Evolutionary conservation across 768 basidiomycete genomes (phyloP), one percentile per base, ranked within the genome.

Genomic region (Trametes coccinea): DNA sequence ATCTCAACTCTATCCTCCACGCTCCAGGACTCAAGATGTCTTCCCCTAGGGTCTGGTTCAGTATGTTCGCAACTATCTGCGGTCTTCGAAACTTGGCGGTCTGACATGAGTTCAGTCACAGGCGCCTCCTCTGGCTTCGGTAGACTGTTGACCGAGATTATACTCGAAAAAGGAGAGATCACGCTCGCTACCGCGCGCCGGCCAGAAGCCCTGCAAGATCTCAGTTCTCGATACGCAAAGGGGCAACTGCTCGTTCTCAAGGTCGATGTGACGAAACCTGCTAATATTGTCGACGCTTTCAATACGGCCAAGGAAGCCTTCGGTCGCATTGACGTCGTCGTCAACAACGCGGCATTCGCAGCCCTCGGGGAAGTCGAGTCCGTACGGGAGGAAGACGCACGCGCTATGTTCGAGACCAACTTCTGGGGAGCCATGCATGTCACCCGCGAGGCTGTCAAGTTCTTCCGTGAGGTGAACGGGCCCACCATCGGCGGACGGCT

Each of bases 281-380:
- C 56, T 10, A 53, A 73, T 6, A 64, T 63, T 29, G 45, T 47
- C 0, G 55, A 48, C 17, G 65, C 56, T 5, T 73, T 76, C 44
- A 55, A 64, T 27, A 49, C 45, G 2, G 63, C 69, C 10, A 66
- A 66, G 40, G 48, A 33, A 3, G 56, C 67, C 45, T 76, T 76
- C 62, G 72, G 72, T 11, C 68, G 72, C 4, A 31, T 76, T 13
- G 74, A 76, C 44, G 67, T 74, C 33, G 71, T 77, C 13, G 68
- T 71, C 53, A 76, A 74, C 65, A 77, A 77, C 14, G 76, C 75
- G 0, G 75, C 64, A 5, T 68, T 66, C 34, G 67, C 50, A 2
- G n/a, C 67, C 31, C 54, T 58, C 13, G 60, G 66, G 8, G 71
- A 76, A 44, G 66, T 73, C 10, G 75, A 75, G 49, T 53, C 52